Conservation (phyloP, 2,329 filamentous ascomycete species). For the Beauveria sp. region DNA sequence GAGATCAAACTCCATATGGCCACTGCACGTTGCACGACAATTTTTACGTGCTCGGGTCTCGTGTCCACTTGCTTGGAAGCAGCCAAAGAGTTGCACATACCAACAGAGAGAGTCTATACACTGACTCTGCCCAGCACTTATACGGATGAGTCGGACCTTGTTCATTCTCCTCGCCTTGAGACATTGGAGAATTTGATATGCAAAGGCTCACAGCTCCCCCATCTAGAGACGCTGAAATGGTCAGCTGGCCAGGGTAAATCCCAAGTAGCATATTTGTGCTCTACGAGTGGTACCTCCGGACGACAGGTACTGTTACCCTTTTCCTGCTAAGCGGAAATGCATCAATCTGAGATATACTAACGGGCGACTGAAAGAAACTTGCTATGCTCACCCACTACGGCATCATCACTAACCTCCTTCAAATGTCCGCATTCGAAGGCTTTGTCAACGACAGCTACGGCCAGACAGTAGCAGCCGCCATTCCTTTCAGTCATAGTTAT, state of each 20-base stretch:
- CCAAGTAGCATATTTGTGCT: conserved; percentile 9
- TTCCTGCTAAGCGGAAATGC: no score
- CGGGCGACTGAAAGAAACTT: background rate
- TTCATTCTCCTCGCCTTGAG: background rate
- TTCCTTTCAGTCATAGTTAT: conserved; percentile 7
- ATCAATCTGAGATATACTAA: background rate
- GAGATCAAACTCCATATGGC: background rate
- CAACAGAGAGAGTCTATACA: background rate
- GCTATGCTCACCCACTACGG: conserved; percentile 6
- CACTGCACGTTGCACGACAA: background rate
- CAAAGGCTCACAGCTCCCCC: background rate
- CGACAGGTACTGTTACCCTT: conserved; percentile 4
- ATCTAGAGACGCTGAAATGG: background rate
- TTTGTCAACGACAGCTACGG: background rate
- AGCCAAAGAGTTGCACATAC: background rate
- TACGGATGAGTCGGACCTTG: background rate
- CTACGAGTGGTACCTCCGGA: conserved; percentile 14
- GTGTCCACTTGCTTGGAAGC: background rate
- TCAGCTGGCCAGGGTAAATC: background rate
- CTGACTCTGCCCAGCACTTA: background rate
- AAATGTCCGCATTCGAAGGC: background rate
- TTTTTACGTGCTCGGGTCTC: background rate
- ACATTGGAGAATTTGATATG: background rate
- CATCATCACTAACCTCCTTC: conserved; percentile 7
- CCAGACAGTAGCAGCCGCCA: background rate